Evolutionary conservation across 345 rosid species (phyloP).

Genomic region (Kernera saxatilis): DNA sequence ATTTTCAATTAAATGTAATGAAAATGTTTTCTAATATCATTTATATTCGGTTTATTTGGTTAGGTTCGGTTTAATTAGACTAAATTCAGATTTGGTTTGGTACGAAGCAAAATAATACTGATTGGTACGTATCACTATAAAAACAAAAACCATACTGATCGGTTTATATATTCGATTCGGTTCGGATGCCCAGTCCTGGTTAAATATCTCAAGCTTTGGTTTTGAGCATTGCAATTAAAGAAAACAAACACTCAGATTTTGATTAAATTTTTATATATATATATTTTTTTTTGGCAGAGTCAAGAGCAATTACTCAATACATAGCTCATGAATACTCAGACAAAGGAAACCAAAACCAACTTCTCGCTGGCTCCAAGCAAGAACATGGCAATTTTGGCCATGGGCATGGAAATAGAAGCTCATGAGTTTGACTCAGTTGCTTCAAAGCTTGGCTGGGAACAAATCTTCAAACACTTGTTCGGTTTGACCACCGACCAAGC

Average conservation of each 20-base stretch:
- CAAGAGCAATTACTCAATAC: slow-evolving; percentile 38
- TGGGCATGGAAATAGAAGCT: slow-evolving; percentile 45
- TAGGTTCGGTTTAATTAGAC: background rate
- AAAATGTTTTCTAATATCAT: too few species aligned
- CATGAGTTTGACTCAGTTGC: slow-evolving; percentile 41
- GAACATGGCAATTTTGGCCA: slow-evolving; percentile 10
- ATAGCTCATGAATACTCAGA: slow-evolving; percentile 26
- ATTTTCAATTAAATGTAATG: too few species aligned
- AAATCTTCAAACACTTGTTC: background rate
- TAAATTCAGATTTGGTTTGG: background rate
- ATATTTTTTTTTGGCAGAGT: slow-evolving; percentile 28
- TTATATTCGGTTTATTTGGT: too few species aligned
- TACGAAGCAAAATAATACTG: background rate
- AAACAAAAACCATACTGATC: background rate
- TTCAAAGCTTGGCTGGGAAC: slow-evolving; percentile 28
- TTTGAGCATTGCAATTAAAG: background rate
- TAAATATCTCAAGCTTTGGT: background rate
- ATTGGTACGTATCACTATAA: too few species aligned
- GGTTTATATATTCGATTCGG: background rate
- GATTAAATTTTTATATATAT: background rate
- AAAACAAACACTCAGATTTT: background rate
- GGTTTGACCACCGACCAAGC: slow-evolving; percentile 24
- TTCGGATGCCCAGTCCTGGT: background rate
- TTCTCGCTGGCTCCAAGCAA: slow-evolving; percentile 23
- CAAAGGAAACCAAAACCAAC: slow-evolving; percentile 33